phyloP scores from a whole-genome alignment of 192 early-diverging fungal species.

The Coemansia sp. region DNA sequence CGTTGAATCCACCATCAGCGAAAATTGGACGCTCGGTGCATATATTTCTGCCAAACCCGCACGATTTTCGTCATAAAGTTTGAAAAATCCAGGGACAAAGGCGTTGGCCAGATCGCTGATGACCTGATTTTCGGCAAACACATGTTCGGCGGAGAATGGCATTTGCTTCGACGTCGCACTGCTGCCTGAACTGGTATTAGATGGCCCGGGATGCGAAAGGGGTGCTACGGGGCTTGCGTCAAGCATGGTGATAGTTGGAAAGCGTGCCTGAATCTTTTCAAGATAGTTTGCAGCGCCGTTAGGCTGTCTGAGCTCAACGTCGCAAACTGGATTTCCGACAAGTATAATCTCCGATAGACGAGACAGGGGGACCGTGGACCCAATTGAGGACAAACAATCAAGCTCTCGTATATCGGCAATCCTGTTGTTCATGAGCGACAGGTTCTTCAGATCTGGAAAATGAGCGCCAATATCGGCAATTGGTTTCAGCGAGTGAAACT shows the following conservation, averaged over 20 bases:
- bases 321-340: slow-evolving; percentile 34
- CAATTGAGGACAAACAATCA: slow-evolving; percentile 38
- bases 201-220: slow-evolving; percentile 20
- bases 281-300: slow-evolving; percentile 37
- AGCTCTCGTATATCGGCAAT: slow-evolving; percentile 39
- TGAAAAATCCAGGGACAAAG: slow-evolving; percentile 43
- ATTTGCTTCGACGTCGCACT: slow-evolving; percentile 14
- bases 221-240: slow-evolving; percentile 46
- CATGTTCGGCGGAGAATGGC: slow-evolving; percentile 36
- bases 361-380: slow-evolving; percentile 41
- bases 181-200: not conserved
- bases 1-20: slow-evolving; percentile 47
- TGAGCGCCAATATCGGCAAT: slow-evolving; percentile 39
- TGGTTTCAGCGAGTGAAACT: slow-evolving; percentile 35
- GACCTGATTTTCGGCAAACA: slow-evolving; percentile 40
- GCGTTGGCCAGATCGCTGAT: slow-evolving; percentile 35
- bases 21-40: slow-evolving; percentile 32
- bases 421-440: slow-evolving; percentile 49
- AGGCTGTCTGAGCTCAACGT: slow-evolving; percentile 24
- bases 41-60: slow-evolving; percentile 40
- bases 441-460: slow-evolving; percentile 38
- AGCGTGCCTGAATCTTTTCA: slow-evolving; percentile 47
- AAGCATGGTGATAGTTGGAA: slow-evolving; percentile 49
- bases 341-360: slow-evolving; percentile 37
- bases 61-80: slow-evolving; percentile 43